A percentile compares a stretch with the other conserved stretches of the same genome.
These are phyloP conservation scores for Nicotiana undulata DNA, from an alignment of 257 asterid species.

Conservation along the genomic window DNA sequence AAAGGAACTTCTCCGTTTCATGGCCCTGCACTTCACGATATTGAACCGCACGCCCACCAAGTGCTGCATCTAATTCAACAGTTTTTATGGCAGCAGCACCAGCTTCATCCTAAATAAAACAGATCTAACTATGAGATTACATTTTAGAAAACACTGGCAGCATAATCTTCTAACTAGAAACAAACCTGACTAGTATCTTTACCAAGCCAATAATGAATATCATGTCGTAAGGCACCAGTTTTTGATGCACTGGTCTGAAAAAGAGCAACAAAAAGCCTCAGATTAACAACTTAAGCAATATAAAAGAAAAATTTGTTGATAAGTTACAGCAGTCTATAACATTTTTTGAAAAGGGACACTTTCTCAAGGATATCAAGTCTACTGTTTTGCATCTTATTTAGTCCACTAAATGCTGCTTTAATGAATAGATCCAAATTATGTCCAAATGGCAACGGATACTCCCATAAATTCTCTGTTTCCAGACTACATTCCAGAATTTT, in stretches of 20 bases:
- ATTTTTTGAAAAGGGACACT: not conserved
- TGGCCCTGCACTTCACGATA: constrained; percentile 97
- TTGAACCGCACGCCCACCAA: constrained; percentile 98
- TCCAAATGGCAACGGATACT: not conserved
- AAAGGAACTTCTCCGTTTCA: constrained; percentile 95
- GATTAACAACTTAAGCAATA: not conserved
- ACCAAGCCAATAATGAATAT: constrained; percentile 97
- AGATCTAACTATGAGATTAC: constrained; percentile 2
- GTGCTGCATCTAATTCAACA: constrained; percentile 85
- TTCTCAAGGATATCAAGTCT: not conserved
- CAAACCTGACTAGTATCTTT: constrained; percentile 86
- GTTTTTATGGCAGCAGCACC: constrained; percentile 90
- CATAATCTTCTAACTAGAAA: constrained; percentile 2
- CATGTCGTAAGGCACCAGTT: constrained; percentile 79
- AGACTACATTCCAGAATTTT: not conserved
- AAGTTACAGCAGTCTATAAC: not conserved
- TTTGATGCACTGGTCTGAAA: constrained; percentile 81
- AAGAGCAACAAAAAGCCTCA: constrained; percentile 7
- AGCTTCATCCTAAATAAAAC: constrained; percentile 67
- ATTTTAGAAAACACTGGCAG: not conserved
- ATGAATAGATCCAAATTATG: not conserved
- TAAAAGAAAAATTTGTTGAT: not conserved
- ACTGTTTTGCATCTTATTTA: not conserved
- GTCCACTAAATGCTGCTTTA: not conserved
- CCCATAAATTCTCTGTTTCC: not conserved